Conservation (phyloP, 2,329 filamentous ascomycete species). For the Pyrenophora graminea region DNA sequence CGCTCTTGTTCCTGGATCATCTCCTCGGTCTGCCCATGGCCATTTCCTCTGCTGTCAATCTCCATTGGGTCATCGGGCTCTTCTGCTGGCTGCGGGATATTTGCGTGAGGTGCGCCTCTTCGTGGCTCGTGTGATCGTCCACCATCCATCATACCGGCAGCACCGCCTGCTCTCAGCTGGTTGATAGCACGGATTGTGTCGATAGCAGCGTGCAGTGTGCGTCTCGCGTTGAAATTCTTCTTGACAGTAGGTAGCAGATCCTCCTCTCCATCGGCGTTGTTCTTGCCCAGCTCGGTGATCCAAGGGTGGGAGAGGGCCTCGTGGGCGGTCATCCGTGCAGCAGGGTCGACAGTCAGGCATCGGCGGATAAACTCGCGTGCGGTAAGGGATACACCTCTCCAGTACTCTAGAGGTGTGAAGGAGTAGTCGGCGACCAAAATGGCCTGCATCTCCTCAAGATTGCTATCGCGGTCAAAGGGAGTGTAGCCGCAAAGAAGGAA, state of each 20-base stretch:
- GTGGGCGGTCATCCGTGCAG: conserved; percentile 87
- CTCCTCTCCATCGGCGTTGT: conserved; percentile 46
- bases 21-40: conserved; percentile 64
- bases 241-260: conserved; percentile 68
- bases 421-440: conserved; percentile 96
- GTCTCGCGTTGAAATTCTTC: conserved; percentile 71
- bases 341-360: conserved; percentile 89
- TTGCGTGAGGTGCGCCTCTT: conserved; percentile 38
- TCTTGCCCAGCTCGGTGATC: conserved; percentile 62
- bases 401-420: conserved; percentile 94
- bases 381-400: conserved; percentile 84
- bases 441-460: conserved; percentile 99
- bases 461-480: conserved; percentile 94
- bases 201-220: conserved; percentile 69
- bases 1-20: conserved; percentile 65
- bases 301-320: conserved; percentile 69
- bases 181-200: conserved; percentile 71
- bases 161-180: conserved; percentile 65
- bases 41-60: conserved; percentile 60
- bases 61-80: conserved; percentile 51
- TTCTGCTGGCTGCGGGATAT: conserved; percentile 43
- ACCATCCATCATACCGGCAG: conserved; percentile 64
- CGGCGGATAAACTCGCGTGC: conserved; percentile 89
- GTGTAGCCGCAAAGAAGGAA: conserved; percentile 98
- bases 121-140: conserved; percentile 60